Evolutionary conservation across 345 rosid genomes (phyloP).

Genomic region (Diplotaxis tenuifolia): DNA sequence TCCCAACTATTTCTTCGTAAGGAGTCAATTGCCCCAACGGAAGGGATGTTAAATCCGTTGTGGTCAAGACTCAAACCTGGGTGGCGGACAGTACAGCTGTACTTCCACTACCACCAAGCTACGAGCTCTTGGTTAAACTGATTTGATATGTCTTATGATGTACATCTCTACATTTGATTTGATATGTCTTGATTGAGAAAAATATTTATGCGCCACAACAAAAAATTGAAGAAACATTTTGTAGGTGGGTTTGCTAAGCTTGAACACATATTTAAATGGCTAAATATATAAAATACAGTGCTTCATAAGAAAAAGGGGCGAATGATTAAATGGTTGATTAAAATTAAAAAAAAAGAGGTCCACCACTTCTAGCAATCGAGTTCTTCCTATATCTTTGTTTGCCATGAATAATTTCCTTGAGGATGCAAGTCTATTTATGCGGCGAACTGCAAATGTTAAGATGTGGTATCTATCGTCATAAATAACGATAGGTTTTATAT

Average conservation of each 20-base stretch:
- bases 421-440: conserved; percentile 35
- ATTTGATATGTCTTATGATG: no score
- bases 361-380: conserved; percentile 34
- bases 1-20: no score
- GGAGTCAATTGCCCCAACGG: no score
- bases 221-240: not conserved
- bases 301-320: conserved; percentile 23
- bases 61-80: no score
- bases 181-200: conserved; percentile 1
- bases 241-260: conserved; percentile 16
- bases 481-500: not conserved
- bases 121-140: no score
- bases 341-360: conserved; percentile 44
- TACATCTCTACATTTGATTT: conserved; percentile 15
- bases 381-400: conserved; percentile 36
- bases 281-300: conserved; percentile 8
- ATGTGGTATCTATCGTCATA: conserved; percentile 19
- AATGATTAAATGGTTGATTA: conserved; percentile 44
- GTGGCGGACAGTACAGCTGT: no score
- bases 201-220: conserved; percentile 7
- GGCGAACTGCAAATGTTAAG: conserved; percentile 32
- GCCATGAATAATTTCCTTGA: conserved; percentile 30
- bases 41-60: no score
- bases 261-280: conserved; percentile 25
- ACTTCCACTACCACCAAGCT: no score